phyloP scores from a whole-genome alignment of 2,329 filamentous ascomycete species.

The Sporothrix brunneoviolacea region DNA sequence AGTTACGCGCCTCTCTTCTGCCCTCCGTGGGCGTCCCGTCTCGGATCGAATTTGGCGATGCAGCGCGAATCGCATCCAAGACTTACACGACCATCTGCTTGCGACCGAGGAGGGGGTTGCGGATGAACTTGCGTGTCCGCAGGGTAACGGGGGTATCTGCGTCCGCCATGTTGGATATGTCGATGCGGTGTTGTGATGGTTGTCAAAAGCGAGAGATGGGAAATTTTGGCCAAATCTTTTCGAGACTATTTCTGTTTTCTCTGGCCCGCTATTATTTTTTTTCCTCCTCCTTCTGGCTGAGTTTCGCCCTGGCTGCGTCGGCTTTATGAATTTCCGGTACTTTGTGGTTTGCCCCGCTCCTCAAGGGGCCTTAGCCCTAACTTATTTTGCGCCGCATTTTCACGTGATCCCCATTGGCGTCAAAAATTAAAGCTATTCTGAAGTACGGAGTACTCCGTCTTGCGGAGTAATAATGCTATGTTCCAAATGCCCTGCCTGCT shows the following conservation, averaged over 20 bases:
- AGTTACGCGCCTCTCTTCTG: neutral
- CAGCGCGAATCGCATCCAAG: too few relatives aligned
- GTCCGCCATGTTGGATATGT: slow-evolving; percentile 70
- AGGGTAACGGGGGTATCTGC: slow-evolving; percentile 69
- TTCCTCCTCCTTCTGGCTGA: neutral
- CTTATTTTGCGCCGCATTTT: neutral
- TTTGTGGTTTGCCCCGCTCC: neutral
- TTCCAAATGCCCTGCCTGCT: neutral
- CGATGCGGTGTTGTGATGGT: slow-evolving; percentile 18
- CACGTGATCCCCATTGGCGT: neutral
- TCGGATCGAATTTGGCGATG: too few relatives aligned
- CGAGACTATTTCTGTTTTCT: slow-evolving; percentile 11
- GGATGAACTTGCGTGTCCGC: slow-evolving; percentile 99
- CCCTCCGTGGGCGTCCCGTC: too few relatives aligned
- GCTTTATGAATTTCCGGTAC: slow-evolving; percentile 8
- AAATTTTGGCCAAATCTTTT: slow-evolving; percentile 10
- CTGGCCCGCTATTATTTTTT: slow-evolving; percentile 5
- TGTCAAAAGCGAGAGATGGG: slow-evolving; percentile 5
- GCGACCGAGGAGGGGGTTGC: slow-evolving; percentile 96
- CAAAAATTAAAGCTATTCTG: too few relatives aligned
- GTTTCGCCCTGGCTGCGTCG: neutral
- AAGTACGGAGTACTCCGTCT: too few relatives aligned
- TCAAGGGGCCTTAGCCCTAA: slow-evolving; percentile 8
- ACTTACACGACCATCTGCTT: slow-evolving; percentile 99
- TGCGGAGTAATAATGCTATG: too few relatives aligned